Evolutionary conservation across 1,139 yeast genomes (phyloP).

Genomic region (Diutina siamensis): DNA sequence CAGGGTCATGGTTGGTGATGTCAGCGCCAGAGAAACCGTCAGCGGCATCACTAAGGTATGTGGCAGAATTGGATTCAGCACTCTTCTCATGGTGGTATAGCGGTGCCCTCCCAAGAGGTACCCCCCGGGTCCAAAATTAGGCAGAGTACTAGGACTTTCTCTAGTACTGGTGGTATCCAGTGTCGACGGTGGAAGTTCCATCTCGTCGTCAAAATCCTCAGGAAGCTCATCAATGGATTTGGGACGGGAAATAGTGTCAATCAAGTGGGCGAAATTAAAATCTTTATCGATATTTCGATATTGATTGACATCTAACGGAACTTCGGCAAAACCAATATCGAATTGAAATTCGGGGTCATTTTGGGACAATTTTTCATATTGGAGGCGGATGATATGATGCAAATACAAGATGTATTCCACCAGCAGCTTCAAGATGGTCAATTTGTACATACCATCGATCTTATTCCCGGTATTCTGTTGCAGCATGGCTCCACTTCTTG

Average conservation of each 20-base stretch:
- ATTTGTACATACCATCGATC: slow-evolving; percentile 64
- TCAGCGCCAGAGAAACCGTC: neutral
- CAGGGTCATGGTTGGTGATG: neutral
- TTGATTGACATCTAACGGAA: slow-evolving; percentile 44
- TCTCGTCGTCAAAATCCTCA: neutral
- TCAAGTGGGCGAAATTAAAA: slow-evolving; percentile 24
- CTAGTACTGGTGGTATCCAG: neutral
- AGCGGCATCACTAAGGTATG: slow-evolving; percentile 1
- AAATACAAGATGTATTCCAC: slow-evolving; percentile 69
- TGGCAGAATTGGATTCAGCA: slow-evolving; percentile 5
- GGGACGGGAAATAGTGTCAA: neutral
- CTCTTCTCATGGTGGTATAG: slow-evolving; percentile 1
- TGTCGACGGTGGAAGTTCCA: neutral
- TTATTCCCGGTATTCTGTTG: slow-evolving; percentile 20
- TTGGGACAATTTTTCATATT: slow-evolving; percentile 22
- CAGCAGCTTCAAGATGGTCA: slow-evolving; percentile 68
- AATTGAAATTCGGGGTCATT: slow-evolving; percentile 19
- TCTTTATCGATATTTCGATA: slow-evolving; percentile 50
- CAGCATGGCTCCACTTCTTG: slow-evolving; percentile 7
- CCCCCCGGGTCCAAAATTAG: neutral
- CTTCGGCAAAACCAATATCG: slow-evolving; percentile 35
- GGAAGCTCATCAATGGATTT: neutral
- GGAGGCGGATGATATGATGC: slow-evolving; percentile 44
- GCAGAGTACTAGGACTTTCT: neutral
- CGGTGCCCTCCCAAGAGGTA: neutral